Conservation (phyloP, 306 rosid species). For the Gleditsia sinensis region DNA sequence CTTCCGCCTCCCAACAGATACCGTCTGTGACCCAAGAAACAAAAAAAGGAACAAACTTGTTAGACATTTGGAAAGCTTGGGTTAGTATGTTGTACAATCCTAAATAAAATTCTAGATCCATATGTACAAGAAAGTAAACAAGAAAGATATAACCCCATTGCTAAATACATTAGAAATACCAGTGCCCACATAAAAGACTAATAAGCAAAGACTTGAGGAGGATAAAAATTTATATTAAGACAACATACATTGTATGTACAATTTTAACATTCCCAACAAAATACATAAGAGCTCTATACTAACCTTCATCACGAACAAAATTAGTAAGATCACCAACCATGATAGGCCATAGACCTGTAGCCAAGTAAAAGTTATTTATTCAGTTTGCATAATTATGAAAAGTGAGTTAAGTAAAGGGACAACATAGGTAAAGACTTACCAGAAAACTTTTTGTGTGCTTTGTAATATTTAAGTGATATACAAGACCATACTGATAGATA, state of each 20-base stretch:
- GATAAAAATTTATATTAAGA: constrained; percentile 19
- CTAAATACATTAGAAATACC: not conserved
- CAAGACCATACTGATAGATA: constrained; percentile 95
- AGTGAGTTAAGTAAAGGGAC: not conserved
- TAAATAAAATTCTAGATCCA: not conserved
- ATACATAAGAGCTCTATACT: constrained; percentile 32
- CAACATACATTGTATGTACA: constrained; percentile 19
- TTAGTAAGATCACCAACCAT: constrained; percentile 86
- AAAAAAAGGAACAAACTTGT: not conserved
- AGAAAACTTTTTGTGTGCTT: constrained; percentile 63
- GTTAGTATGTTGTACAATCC: not conserved
- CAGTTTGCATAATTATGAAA: constrained; percentile 11
- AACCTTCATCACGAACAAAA: constrained; percentile 93
- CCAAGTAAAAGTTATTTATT: constrained; percentile 26
- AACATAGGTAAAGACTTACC: constrained; percentile 44
- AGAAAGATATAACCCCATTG: not conserved
- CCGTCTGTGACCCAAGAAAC: constrained; percentile 52
- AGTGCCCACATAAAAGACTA: not conserved
- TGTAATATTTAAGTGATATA: constrained; percentile 76
- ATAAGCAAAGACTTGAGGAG: not conserved
- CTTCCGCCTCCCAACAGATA: constrained; percentile 87
- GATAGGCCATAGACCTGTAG: constrained; percentile 92
- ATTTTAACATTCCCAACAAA: constrained; percentile 23
- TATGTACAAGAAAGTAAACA: constrained; percentile 8
- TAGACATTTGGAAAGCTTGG: not conserved